Conservation (phyloP, 257 asterid genomes). For the Solanum paucissectum region DNA sequence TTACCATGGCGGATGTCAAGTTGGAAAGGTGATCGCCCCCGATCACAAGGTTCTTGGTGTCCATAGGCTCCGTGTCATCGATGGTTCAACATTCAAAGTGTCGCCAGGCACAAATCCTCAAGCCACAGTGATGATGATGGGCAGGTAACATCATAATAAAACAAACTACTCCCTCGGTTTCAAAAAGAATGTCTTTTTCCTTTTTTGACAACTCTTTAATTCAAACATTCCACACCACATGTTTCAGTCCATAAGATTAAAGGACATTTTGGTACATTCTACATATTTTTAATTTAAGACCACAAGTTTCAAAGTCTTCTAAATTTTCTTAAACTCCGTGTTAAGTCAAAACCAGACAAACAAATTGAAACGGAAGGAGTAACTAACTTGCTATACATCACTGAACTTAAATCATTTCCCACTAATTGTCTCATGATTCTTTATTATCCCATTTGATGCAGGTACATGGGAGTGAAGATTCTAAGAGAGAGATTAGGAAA, state of each 20-base stretch:
- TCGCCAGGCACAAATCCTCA: slow-evolving; percentile 99
- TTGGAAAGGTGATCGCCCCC: slow-evolving; percentile 54
- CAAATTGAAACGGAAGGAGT: background rate
- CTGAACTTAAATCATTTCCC: background rate
- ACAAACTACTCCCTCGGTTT: background rate
- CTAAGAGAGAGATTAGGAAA: slow-evolving; percentile 58
- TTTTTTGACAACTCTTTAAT: background rate
- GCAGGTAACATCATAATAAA: slow-evolving; percentile 39
- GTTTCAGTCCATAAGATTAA: background rate
- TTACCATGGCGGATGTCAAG: slow-evolving; percentile 95
- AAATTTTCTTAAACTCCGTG: background rate
- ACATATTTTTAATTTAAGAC: background rate
- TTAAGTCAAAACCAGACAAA: background rate
- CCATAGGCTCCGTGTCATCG: slow-evolving; percentile 64
- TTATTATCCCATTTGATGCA: slow-evolving; percentile 12
- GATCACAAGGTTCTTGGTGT: slow-evolving; percentile 64
- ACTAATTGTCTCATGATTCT: background rate
- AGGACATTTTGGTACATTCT: background rate
- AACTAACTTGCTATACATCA: background rate
- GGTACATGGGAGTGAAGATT: slow-evolving; percentile 97
- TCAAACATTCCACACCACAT: background rate
- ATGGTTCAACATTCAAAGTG: slow-evolving; percentile 59
- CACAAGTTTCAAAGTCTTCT: no score
- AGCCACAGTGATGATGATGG: slow-evolving; percentile 93
- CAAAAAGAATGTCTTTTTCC: background rate